Conservation (phyloP, 2,329 filamentous ascomycete genomes). For the Decorospora gaudefroyi region DNA sequence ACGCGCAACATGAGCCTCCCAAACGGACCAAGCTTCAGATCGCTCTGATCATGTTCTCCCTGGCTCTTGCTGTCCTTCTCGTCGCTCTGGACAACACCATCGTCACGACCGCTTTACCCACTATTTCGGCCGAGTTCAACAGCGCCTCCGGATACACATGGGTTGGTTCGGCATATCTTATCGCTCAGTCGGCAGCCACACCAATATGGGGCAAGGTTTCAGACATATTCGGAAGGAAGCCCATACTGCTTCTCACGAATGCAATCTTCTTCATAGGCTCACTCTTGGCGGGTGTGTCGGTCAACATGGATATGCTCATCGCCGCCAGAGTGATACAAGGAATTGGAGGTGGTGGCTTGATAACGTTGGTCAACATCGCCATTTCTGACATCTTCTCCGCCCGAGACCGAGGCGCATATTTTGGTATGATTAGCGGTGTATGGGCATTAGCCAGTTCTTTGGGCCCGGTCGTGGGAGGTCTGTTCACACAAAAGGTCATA, state of each 20-base stretch:
- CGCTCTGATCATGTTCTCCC: conserved; percentile 56
- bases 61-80: conserved; percentile 61
- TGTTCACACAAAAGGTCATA: conserved; percentile 62
- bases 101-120: conserved; percentile 65
- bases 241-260: conserved; percentile 63
- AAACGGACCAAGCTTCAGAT: conserved; percentile 50
- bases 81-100: conserved; percentile 67
- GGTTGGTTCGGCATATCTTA: conserved; percentile 58
- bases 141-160: conserved; percentile 58
- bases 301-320: conserved; percentile 65
- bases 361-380: conserved; percentile 66
- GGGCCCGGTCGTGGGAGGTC: conserved; percentile 70
- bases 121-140: conserved; percentile 60
- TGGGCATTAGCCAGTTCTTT: conserved; percentile 68
- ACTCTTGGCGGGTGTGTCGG: conserved; percentile 62
- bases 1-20: conserved; percentile 29
- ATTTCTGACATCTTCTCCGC: conserved; percentile 68
- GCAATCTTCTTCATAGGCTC: conserved; percentile 66
- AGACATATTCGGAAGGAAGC: conserved; percentile 70
- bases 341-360: conserved; percentile 65
- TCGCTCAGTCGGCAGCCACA: conserved; percentile 56
- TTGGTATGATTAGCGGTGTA: conserved; percentile 67
- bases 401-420: conserved; percentile 63
- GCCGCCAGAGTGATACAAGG: conserved; percentile 66
- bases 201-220: conserved; percentile 67